A percentile compares a stretch with the other conserved stretches of the same genome.
Conservation (phyloP, 163 green algal species). For the Chlamydomonas reinhardtii region DNA sequence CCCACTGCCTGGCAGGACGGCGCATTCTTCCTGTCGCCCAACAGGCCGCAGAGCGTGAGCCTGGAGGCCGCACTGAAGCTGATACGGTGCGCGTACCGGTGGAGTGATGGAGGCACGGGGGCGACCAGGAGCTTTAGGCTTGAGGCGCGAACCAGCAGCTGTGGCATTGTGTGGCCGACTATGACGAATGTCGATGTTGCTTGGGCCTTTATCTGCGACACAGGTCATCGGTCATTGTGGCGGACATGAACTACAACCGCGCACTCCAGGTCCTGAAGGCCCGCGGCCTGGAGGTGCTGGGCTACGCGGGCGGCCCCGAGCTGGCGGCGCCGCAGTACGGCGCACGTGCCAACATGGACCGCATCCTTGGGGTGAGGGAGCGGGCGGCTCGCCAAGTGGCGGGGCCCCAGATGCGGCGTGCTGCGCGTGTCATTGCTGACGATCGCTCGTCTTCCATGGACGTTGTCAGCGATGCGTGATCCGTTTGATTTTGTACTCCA, state of each 20-base stretch:
- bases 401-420: no score
- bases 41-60: not conserved
- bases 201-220: no score
- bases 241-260: conserved; percentile 31
- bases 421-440: no score
- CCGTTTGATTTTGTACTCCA: no score
- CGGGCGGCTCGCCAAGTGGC: no score
- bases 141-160: no score
- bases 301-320: conserved; percentile 10
- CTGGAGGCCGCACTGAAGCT: not conserved
- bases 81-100: not conserved
- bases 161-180: no score
- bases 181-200: no score
- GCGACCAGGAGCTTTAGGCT: no score
- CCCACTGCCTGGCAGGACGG: conserved; percentile 3
- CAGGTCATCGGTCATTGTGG: conserved; percentile 18
- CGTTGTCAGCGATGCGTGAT: no score
- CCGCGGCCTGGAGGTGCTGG: conserved; percentile 12
- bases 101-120: no score
- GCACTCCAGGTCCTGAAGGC: not conserved
- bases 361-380: not conserved
- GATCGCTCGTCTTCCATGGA: no score
- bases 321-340: conserved; percentile 19
- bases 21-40: not conserved
- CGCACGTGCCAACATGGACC: conserved; percentile 23